phyloP scores from a whole-genome alignment of 2,329 filamentous ascomycete species.

The Diaporthe sp. region DNA sequence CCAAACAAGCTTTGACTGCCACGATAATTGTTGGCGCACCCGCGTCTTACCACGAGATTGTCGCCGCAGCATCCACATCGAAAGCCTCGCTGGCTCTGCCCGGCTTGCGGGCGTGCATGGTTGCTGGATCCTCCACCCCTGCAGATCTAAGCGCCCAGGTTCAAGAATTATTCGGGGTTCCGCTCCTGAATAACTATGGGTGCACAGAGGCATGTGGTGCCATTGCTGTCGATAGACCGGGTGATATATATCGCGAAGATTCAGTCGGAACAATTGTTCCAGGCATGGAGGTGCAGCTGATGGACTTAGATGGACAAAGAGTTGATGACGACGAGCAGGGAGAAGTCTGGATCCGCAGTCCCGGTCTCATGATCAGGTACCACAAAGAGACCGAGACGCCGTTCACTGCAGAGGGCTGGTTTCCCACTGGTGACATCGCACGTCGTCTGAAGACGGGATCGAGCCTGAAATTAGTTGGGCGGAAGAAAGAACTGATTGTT shows the following conservation, averaged over 20 bases:
- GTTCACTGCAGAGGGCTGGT: slow-evolving; percentile 8
- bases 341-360: slow-evolving; percentile 27
- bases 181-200: slow-evolving; percentile 15
- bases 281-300: slow-evolving; percentile 5
- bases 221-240: background rate
- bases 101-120: background rate
- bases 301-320: background rate
- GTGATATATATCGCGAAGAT: background rate
- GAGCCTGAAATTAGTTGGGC: background rate
- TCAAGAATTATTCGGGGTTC: background rate
- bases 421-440: slow-evolving; percentile 22
- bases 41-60: slow-evolving; percentile 3
- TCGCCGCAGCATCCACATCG: background rate
- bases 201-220: slow-evolving; percentile 22
- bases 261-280: background rate
- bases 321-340: background rate
- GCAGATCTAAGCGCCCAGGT: slow-evolving; percentile 21
- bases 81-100: background rate
- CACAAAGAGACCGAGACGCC: background rate
- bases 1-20: background rate
- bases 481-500: slow-evolving; percentile 27
- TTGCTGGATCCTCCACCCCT: background rate
- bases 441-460: background rate
- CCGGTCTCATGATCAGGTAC: slow-evolving; percentile 22
- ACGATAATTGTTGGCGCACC: slow-evolving; percentile 26